Percentiles rank a stretch among this genome's conserved stretches.
These are phyloP conservation scores for Exserohilum rostratum DNA, from an alignment of 2,329 filamentous ascomycete species.

Conservation along the genomic window DNA sequence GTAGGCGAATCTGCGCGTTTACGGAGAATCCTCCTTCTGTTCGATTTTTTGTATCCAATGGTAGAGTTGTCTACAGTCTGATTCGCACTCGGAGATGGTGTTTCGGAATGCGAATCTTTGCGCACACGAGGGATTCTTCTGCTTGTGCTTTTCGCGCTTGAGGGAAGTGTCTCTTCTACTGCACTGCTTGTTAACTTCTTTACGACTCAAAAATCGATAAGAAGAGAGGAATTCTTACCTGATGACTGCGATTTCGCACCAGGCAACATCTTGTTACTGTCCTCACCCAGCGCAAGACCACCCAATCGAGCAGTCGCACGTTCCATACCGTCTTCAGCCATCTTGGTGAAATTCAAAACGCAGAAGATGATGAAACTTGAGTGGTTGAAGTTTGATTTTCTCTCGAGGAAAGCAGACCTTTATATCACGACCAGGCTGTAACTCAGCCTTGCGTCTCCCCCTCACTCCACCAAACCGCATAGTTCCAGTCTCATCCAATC, in stretches of 20 bases:
- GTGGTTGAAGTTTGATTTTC: neutral
- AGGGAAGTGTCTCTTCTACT: neutral
- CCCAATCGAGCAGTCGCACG: neutral
- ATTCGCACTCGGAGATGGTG: too few relatives aligned
- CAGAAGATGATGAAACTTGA: neutral
- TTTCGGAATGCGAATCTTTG: neutral
- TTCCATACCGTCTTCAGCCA: neutral
- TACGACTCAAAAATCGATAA: neutral
- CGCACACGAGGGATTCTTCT: neutral
- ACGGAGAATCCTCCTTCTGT: neutral
- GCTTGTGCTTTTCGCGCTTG: neutral
- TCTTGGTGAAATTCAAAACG: neutral
- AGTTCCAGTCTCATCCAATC: neutral
- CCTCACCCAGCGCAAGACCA: too few relatives aligned
- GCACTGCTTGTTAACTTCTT: too few relatives aligned
- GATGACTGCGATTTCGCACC: neutral
- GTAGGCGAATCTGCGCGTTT: neutral
- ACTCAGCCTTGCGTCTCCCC: neutral
- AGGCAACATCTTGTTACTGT: neutral
- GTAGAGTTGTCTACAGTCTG: too few relatives aligned
- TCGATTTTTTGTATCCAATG: too few relatives aligned
- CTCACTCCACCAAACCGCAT: neutral
- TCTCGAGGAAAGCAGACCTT: neutral
- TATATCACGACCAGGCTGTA: neutral
- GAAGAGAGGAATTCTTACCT: neutral